phyloP scores from a whole-genome alignment of 2,329 filamentous ascomycete genomes.

The Ophiostoma montium region DNA sequence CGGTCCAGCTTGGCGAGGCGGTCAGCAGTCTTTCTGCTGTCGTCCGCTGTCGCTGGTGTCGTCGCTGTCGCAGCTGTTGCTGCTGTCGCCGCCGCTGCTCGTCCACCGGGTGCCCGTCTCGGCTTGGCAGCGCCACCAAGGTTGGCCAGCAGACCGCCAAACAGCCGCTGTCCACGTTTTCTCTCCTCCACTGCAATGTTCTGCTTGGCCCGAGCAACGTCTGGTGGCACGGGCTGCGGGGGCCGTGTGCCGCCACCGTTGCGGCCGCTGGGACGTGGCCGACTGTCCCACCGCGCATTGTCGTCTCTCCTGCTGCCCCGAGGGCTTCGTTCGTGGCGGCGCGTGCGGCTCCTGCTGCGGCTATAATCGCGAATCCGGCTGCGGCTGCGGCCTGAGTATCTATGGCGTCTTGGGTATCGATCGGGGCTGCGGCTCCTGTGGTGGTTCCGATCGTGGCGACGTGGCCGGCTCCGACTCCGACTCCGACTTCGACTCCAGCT shows the following conservation, averaged over 20 bases:
- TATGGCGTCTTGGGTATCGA: background rate
- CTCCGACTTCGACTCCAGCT: background rate
- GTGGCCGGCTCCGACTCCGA: background rate
- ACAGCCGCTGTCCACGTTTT: conserved; percentile 71
- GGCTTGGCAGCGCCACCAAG: conserved; percentile 24
- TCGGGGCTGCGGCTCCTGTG: background rate
- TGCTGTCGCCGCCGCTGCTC: conserved; percentile 46
- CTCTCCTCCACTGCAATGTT: conserved; percentile 55
- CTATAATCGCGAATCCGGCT: background rate
- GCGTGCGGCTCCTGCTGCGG: background rate
- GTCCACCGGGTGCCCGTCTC: conserved; percentile 26
- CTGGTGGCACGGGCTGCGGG: background rate
- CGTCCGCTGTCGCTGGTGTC: conserved; percentile 54
- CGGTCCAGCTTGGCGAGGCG: conserved; percentile 47
- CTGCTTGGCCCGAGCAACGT: conserved; percentile 9
- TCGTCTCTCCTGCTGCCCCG: background rate
- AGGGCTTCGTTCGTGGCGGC: background rate
- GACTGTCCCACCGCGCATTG: background rate
- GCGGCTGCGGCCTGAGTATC: background rate
- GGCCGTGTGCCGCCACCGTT: background rate
- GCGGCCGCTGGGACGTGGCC: background rate
- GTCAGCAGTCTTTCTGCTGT: conserved; percentile 52
- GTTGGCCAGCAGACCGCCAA: conserved; percentile 67
- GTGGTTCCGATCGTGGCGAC: background rate
- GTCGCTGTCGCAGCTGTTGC: conserved; percentile 51